Evolutionary conservation across 2,329 filamentous ascomycete genomes (phyloP), one percentile per base, ranked within the genome.

Genomic region (Sphaerostilbella broomeana): DNA sequence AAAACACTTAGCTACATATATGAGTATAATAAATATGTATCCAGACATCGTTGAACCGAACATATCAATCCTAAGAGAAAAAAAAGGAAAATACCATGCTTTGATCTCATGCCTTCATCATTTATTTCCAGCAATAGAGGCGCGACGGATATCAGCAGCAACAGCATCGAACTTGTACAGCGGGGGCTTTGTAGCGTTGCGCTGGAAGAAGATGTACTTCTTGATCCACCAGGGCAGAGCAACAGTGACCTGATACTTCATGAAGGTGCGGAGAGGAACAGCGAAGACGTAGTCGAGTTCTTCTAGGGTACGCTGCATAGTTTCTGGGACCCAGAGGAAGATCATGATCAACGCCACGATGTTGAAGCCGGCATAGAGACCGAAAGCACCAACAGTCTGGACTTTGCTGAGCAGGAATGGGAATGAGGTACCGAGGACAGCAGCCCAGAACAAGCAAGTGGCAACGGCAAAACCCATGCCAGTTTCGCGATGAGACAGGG

Each of bases 401-500:
- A 59, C 44, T 11, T 45, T 44, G 6, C 51, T 47, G 27, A 75
- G 56, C 53, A 75, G 63, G 18, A 65, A 63, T 15, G 72, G 72
- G 47, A 75, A 72, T 0, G 72, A 74, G 11, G 73, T 62, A 3
- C 68, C 65, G 5, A 77, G 58, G 2, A 75, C 59, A 5, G 65
- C 60, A 6, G 64, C 70, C 61, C 70, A 75, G 59, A 72, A 73
- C 45, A 74, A 66, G 50, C 73, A 76, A 2, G 75, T 79, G 2
- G 76, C 74, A 1, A 81, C 77, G 5, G 75, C 75, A 60, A 72
- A 79, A 0, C 67, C 68, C 78, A 82, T 81, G 24, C 77, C 78
- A 4, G 79, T 68, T 54, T 81, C 77, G 45, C 77, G 65, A 55
- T 81, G 76, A 2, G 73, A 76, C 0, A 81, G 68, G 1, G 78